Evolutionary conservation across 441 rosid species (phyloP), one percentile per base, ranked within the genome.

Genomic region (Erysimum pusillum): DNA sequence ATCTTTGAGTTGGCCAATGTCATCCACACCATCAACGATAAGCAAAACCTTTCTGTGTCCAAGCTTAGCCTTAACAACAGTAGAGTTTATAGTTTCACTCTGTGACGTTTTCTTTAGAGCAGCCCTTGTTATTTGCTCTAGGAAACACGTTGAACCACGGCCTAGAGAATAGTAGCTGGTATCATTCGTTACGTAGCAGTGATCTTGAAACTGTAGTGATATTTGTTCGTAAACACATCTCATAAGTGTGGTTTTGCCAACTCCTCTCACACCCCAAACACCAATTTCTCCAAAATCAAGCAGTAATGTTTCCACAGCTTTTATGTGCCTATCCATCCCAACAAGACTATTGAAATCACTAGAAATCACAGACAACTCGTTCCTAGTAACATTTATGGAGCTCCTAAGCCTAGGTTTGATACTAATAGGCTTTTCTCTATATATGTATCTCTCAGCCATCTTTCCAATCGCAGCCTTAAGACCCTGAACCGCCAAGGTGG

Each of bases 181-280:
- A 28, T 64, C 41, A 6, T 9, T 28, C 8, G 0, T 11, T 17
- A 38, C 20, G 36, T 28, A 64, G 69, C 15, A 17, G 10, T 25
- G 53, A 15, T 64, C 56, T 15, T 64, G 68, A 63, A 63, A 63
- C 7, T 63, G 13, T 28, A 14, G 68, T 31, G 68, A 63, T 12
- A 63, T 63, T 5, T 63, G 13, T 4, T 44, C 9, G n/a, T 63
- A 63, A 14, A 63, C 38, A 63, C 9, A 63, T 4, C 53, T 63
- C 9, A 18, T 14, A 4, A 63, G 38, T 2, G 53, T 44, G 22
- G 68, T 63, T 28, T 63, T 63, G 2, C 68, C 68, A 28, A 63
- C n/a, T 9, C 53, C 68, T 9, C 1, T 2, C 4, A 7, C 53
- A 14, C 39, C 68, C 8, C 38, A 63, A 44, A 63, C 28, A 7